Conservation (phyloP, 164 flowering plant genomes). For the Berberis thunbergii region DNA sequence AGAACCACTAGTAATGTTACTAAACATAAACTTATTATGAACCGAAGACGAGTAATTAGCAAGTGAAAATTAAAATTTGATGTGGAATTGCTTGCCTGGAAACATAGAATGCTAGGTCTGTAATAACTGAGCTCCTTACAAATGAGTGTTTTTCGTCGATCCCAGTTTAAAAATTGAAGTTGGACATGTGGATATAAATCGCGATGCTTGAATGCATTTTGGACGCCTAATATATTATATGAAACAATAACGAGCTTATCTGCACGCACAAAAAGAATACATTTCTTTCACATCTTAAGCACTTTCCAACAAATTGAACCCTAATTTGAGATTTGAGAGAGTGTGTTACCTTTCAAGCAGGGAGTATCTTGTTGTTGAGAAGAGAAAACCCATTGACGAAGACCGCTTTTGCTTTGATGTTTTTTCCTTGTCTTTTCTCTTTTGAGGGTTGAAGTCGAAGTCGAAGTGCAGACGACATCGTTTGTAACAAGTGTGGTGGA, state of each 20-base stretch:
- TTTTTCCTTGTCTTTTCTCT: not conserved
- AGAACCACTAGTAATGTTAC: no score
- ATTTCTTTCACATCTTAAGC: not conserved
- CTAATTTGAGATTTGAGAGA: not conserved
- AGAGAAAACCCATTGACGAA: not conserved
- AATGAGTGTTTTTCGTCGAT: constrained; percentile 43
- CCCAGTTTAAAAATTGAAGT: constrained; percentile 49
- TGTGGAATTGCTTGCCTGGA: constrained; percentile 56
- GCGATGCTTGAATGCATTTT: constrained; percentile 61
- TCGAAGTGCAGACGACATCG: not conserved
- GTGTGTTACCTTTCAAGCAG: not conserved
- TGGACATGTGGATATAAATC: constrained; percentile 57
- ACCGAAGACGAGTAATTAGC: not conserved
- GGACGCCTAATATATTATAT: constrained; percentile 79
- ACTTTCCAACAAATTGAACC: not conserved
- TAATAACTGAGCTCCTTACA: constrained; percentile 51
- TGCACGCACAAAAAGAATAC: constrained; percentile 18
- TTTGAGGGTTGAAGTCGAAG: not conserved
- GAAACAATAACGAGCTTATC: constrained; percentile 71
- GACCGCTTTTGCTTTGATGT: not conserved
- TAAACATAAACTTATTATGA: no score
- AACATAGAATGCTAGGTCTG: constrained; percentile 59
- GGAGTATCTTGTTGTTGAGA: not conserved
- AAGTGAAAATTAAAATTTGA: not conserved
- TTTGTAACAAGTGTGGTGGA: no score